Evolutionary conservation across 805 yeast species (phyloP), one percentile per base, ranked within the genome.

Genomic region (Tetrapisispora iriomotensis): DNA sequence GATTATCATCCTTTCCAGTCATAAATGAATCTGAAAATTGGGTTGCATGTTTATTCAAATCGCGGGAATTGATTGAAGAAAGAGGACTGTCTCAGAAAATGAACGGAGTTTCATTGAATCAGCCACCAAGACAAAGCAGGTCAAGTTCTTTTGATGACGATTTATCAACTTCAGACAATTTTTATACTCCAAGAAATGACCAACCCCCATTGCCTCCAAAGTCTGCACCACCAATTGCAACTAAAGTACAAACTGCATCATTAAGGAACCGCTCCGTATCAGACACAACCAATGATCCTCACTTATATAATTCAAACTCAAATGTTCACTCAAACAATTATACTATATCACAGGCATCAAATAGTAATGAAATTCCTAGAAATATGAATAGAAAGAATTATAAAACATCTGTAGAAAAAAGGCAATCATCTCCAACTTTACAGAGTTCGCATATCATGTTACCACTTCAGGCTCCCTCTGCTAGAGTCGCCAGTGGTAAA

Each of bases 21-120:
- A 59, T 74, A 12, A 80, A 80, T 20, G 54, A 54, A 8, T 57
- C 65, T 4, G 68, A 72, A 33, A 71, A 75, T 3, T 82, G 90
- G 90, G 78, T 82, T 12, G 82, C 79, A 35, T 72, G 86, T 37
- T 66, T 82, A 42, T 62, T 82, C 46, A 72, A 72, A 46, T 83
- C 86, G 2, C 77, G 80, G 47, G 76, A 78, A 36, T 50, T 78
- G 50, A 61, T 73, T 34, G 40, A 37, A 15, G 36, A 37, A 21
- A 21, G 25, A 17, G 21, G 12, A 17, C 30, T 37, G 10, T 28
- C 40, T 8, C 13, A 30, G 3, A 31, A 31, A 32, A 20, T 26
- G 32, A 20, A 17, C 12, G 21, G 19, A 13, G 10, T 25, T 9
- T 28, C 18, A 29, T 8, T 29, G 6, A 20, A 22, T n/a, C 26